A percentile compares a stretch with the other conserved stretches of the same genome.
Evolutionary conservation across 257 asterid genomes (phyloP).

Genomic region (Fraxinus anomala): DNA sequence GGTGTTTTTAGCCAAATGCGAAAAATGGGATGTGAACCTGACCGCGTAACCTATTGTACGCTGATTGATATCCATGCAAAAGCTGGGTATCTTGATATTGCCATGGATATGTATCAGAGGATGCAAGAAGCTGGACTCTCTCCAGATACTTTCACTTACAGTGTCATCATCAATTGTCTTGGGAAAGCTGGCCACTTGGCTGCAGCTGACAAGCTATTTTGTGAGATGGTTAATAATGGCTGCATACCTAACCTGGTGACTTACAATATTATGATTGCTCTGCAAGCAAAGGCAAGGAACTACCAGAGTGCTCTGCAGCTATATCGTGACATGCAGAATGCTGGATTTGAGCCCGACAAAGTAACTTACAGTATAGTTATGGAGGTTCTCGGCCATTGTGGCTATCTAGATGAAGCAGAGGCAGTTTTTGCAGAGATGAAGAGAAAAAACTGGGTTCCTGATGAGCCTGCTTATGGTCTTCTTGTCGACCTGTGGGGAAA

Average conservation of each 20-base stretch:
- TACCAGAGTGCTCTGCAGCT: conserved; percentile 76
- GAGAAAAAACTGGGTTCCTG: conserved; percentile 91
- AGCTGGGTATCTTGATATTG: conserved; percentile 89
- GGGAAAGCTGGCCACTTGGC: conserved; percentile 95
- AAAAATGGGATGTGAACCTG: conserved; percentile 75
- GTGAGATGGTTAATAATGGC: conserved; percentile 88
- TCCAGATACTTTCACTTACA: conserved; percentile 93
- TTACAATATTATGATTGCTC: conserved; percentile 87
- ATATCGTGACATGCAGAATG: conserved; percentile 86
- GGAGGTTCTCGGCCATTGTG: conserved; percentile 98
- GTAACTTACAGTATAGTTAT: conserved; percentile 92
- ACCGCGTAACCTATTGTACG: conserved; percentile 94
- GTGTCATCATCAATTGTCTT: conserved; percentile 92
- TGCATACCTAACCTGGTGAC: conserved; percentile 89
- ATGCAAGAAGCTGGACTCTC: conserved; percentile 97
- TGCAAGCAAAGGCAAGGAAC: conserved; percentile 92
- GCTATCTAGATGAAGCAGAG: conserved; percentile 90
- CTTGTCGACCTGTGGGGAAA: conserved; percentile 95
- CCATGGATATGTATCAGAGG: conserved; percentile 79
- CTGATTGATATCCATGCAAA: conserved; percentile 95
- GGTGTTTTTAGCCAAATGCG: conserved; percentile 77
- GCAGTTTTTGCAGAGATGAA: conserved; percentile 83
- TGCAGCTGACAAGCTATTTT: conserved; percentile 73
- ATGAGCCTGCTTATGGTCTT: conserved; percentile 94
- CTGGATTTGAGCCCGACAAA: conserved; percentile 92